Conservation (phyloP, 1,284 basidiomycete genomes). For the Chalciporus piperatoides region DNA sequence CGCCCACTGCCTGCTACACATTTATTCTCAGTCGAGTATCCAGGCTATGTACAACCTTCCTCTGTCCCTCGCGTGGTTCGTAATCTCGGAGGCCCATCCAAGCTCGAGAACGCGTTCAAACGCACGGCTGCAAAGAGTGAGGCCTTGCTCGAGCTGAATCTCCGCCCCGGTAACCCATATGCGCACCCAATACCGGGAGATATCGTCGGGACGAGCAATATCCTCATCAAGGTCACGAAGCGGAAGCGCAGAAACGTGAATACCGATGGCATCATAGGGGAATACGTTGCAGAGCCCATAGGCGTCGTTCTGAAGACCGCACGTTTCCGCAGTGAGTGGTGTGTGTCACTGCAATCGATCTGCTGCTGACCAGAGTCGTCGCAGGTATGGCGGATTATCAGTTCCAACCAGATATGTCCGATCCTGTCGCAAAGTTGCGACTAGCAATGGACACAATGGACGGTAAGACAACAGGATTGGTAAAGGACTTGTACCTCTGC, state of each 20-base stretch:
- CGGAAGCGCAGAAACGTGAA: conserved; percentile 48
- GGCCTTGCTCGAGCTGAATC: conserved; percentile 67
- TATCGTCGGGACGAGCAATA: conserved; percentile 69
- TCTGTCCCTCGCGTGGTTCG: conserved; percentile 64
- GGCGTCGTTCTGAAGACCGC: conserved; percentile 80
- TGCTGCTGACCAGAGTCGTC: conserved; percentile 6
- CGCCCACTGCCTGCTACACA: conserved; percentile 54
- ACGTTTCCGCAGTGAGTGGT: conserved; percentile 79
- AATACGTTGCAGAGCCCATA: conserved; percentile 76
- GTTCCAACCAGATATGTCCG: conserved; percentile 69
- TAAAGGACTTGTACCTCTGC: conserved; percentile 1
- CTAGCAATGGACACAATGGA: conserved; percentile 75
- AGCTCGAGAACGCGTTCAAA: conserved; percentile 73
- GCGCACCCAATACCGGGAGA: conserved; percentile 81
- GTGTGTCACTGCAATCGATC: neutral
- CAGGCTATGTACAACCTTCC: conserved; percentile 69
- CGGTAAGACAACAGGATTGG: conserved; percentile 44
- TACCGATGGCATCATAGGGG: conserved; percentile 48
- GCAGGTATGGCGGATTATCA: conserved; percentile 92
- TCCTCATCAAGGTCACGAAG: conserved; percentile 78
- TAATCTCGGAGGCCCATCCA: conserved; percentile 64
- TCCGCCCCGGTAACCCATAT: conserved; percentile 70
- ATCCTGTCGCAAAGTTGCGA: conserved; percentile 67
- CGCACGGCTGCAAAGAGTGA: conserved; percentile 56
- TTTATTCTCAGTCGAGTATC: conserved; percentile 86